Evolutionary conservation across 163 green algal species (phyloP).

Genomic region (Chlamydomonas reinhardtii): DNA sequence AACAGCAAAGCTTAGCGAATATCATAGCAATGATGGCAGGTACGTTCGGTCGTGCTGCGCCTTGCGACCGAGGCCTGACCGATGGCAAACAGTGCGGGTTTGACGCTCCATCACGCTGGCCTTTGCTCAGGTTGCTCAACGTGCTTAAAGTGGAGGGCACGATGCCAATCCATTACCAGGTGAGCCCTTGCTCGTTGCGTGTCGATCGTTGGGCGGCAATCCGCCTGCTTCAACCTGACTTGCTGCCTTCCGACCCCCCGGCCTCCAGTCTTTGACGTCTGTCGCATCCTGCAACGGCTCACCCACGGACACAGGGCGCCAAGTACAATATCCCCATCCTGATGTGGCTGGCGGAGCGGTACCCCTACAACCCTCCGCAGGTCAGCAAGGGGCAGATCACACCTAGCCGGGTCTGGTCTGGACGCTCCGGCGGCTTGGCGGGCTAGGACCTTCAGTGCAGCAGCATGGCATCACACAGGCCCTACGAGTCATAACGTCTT

Average conservation of each 20-base stretch:
- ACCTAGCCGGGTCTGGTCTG: too few species aligned
- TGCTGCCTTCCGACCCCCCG: background rate
- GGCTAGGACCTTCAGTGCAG: too few species aligned
- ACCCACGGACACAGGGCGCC: conserved; percentile 53
- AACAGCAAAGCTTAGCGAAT: conserved; percentile 59
- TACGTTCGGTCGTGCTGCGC: conserved; percentile 5
- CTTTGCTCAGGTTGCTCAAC: conserved; percentile 59
- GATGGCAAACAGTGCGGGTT: too few species aligned
- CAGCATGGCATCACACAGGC: too few species aligned
- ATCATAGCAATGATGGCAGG: conserved; percentile 79
- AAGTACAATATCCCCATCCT: conserved; percentile 97
- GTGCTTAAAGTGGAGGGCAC: conserved; percentile 89
- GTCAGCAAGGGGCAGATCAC: too few species aligned
- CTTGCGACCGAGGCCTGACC: background rate
- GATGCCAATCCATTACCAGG: conserved; percentile 91
- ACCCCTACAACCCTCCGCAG: conserved; percentile 76
- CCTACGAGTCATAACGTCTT: too few species aligned
- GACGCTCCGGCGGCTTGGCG: too few species aligned
- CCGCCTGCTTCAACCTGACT: background rate
- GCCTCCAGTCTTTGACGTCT: background rate
- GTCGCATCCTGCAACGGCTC: background rate
- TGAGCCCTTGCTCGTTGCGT: background rate
- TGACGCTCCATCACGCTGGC: background rate
- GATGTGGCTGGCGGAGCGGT: conserved; percentile 89
- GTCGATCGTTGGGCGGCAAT: background rate